Evolutionary conservation across 306 rosid species (phyloP).

Genomic region (Trichosanthes cucumerina): DNA sequence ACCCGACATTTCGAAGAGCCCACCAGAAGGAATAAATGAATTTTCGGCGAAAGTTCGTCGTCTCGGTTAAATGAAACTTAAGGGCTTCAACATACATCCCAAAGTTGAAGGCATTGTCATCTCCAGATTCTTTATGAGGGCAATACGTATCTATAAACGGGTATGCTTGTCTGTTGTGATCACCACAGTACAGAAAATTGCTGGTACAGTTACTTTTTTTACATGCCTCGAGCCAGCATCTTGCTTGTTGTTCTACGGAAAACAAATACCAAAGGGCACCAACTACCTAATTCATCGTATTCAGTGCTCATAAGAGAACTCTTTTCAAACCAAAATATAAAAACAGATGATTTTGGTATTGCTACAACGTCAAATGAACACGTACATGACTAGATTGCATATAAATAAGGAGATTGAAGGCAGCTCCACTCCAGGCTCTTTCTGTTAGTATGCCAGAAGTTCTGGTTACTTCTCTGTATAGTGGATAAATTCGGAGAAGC

Average conservation of each 20-base stretch:
- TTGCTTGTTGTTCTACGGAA: constrained; percentile 41
- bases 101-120: constrained; percentile 29
- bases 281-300: constrained; percentile 35
- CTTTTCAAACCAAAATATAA: background rate
- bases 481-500: constrained; percentile 41
- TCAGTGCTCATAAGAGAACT: constrained; percentile 3
- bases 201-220: no score
- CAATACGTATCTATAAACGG: constrained; percentile 17
- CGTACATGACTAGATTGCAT: constrained; percentile 92
- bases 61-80: constrained; percentile 25
- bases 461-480: constrained; percentile 60
- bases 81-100: constrained; percentile 64
- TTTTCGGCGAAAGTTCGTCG: constrained; percentile 30
- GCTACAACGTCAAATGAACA: background rate
- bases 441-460: constrained; percentile 73
- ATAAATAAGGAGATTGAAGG: constrained; percentile 66
- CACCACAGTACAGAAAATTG: constrained; percentile 22
- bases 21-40: constrained; percentile 87
- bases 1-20: constrained; percentile 85
- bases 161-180: accelerated
- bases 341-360: background rate
- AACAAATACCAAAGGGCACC: constrained; percentile 88
- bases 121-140: constrained; percentile 20
- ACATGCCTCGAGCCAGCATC: constrained; percentile 46
- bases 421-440: constrained; percentile 91